These are phyloP conservation scores for Cymodocea nodosa DNA, from an alignment of 116 monocot genomes.

Conservation along the genomic window DNA sequence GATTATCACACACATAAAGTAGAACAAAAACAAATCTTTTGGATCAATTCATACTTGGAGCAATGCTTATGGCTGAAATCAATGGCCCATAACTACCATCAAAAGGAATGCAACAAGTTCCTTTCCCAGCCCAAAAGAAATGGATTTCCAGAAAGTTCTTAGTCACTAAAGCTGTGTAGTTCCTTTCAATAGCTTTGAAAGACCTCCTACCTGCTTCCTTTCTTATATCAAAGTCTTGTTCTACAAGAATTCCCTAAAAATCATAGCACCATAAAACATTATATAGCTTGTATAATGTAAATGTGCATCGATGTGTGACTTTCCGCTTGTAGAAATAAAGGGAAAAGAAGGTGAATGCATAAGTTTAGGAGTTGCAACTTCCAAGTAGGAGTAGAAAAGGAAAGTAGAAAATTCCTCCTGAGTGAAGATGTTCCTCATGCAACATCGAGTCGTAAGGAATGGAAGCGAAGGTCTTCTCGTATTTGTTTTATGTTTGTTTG, in stretches of 20 bases:
- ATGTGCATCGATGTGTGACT: too few relatives aligned
- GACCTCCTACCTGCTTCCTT: slow-evolving; percentile 7
- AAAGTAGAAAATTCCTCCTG: too few relatives aligned
- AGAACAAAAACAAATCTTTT: neutral
- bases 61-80: slow-evolving; percentile 14
- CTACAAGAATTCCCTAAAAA: slow-evolving; percentile 11
- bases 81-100: slow-evolving; percentile 10
- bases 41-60: slow-evolving; percentile 6
- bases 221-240: slow-evolving; percentile 36
- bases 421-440: too few relatives aligned
- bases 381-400: too few relatives aligned
- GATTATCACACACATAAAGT: neutral
- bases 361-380: too few relatives aligned
- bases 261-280: too few relatives aligned
- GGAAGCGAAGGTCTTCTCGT: too few relatives aligned
- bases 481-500: too few relatives aligned
- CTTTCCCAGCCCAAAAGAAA: neutral
- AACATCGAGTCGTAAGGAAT: too few relatives aligned
- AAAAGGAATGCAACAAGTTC: slow-evolving; percentile 14
- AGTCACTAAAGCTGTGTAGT: slow-evolving; percentile 8
- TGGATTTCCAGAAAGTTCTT: slow-evolving; percentile 15
- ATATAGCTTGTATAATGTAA: neutral
- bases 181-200: neutral
- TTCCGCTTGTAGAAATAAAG: too few relatives aligned
- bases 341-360: too few relatives aligned